Percentiles rank a stretch among this genome's conserved stretches.
phyloP scores from a whole-genome alignment of 2,329 filamentous ascomycete genomes.

The Aspergillus novoparasiticus region DNA sequence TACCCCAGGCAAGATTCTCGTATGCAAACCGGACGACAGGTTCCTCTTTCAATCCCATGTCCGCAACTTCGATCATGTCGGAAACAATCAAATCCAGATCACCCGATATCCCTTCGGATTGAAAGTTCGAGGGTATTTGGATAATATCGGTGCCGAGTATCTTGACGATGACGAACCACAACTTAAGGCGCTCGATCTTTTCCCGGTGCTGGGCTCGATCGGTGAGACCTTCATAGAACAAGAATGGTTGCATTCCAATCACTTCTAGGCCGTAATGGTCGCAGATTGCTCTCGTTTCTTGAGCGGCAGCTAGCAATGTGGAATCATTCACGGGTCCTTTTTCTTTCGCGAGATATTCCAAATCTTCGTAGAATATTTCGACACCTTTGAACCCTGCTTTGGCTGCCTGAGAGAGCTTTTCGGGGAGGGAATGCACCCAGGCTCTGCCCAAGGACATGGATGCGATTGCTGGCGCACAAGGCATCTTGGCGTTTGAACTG shows the following conservation, averaged over 20 bases:
- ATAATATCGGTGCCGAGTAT: conserved; percentile 70
- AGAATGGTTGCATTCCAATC: conserved; percentile 71
- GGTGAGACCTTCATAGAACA: conserved; percentile 72
- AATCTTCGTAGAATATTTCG: conserved; percentile 78
- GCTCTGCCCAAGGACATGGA: conserved; percentile 74
- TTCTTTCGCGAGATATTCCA: conserved; percentile 62
- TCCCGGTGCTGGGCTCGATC: conserved; percentile 60
- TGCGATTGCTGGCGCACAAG: conserved; percentile 60
- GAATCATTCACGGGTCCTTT: conserved; percentile 45
- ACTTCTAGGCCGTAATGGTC: conserved; percentile 26
- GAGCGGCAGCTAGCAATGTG: conserved; percentile 61
- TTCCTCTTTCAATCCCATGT: conserved; percentile 60
- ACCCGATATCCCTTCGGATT: conserved; percentile 48
- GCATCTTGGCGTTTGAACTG: neutral
- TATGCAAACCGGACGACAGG: conserved; percentile 70
- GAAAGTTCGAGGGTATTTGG: conserved; percentile 71
- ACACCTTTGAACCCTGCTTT: conserved; percentile 68
- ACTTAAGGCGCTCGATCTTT: conserved; percentile 59
- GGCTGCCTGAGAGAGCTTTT: conserved; percentile 68
- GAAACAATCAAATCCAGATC: conserved; percentile 55
- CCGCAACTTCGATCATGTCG: conserved; percentile 45
- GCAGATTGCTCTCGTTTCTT: conserved; percentile 55
- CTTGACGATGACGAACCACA: conserved; percentile 70
- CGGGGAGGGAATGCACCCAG: conserved; percentile 65
- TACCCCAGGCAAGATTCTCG: conserved; percentile 72